Percentiles rank a stretch among this genome's conserved stretches.
These are phyloP conservation scores for Castanea crenata DNA, from an alignment of 306 rosid genomes.

Conservation along the genomic window DNA sequence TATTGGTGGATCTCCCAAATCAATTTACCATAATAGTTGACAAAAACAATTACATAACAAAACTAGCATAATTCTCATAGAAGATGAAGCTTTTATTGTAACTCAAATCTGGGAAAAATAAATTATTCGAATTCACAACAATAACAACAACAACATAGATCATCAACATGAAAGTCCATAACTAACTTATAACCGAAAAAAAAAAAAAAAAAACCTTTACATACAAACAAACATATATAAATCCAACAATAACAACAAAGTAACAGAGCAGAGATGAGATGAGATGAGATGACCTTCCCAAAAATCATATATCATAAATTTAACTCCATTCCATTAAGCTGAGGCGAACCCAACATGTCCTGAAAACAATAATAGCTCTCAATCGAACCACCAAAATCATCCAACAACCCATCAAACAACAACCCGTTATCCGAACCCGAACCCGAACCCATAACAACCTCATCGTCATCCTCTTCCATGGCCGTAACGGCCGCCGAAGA, in stretches of 20 bases:
- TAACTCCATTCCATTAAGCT: neutral
- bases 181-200: neutral
- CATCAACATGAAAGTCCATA: neutral
- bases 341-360: slow-evolving; percentile 34
- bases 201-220: neutral
- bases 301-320: neutral
- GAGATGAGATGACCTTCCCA: neutral
- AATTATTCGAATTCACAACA: neutral
- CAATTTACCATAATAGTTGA: no score
- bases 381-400: slow-evolving; percentile 46
- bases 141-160: neutral
- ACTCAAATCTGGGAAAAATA: neutral
- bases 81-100: neutral
- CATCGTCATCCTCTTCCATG: slow-evolving; percentile 12
- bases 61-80: neutral
- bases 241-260: neutral
- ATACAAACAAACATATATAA: neutral
- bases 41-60: neutral
- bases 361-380: slow-evolving; percentile 29
- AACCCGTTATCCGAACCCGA: slow-evolving; percentile 24
- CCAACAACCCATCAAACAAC: slow-evolving; percentile 42
- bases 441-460: neutral
- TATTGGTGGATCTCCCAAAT: no score
- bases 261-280: neutral
- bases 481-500: slow-evolving; percentile 7